Evolutionary conservation across 257 asterid genomes (phyloP).

Genomic region (Solanum boliviense): DNA sequence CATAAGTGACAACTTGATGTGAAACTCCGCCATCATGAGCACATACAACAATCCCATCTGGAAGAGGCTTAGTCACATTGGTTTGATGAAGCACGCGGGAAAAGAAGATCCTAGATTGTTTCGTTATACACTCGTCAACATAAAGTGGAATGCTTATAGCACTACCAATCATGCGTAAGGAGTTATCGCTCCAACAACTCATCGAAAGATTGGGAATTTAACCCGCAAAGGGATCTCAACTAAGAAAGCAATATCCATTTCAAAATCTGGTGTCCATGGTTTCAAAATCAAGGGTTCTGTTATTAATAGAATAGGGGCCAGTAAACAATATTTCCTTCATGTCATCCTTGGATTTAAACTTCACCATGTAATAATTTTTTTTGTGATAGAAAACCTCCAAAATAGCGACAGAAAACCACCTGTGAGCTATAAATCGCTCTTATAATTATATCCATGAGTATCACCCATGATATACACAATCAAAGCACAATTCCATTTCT

Average conservation of each 20-base stretch:
- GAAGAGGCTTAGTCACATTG: not conserved
- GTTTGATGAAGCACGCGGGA: not conserved
- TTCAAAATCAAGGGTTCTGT: not conserved
- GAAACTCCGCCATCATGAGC: not conserved
- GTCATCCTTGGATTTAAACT: not conserved
- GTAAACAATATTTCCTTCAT: not conserved
- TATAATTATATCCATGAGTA: no score
- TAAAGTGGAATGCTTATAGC: not conserved
- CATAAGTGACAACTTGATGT: not conserved
- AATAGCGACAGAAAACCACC: not conserved
- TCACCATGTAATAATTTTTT: not conserved
- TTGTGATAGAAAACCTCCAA: no score
- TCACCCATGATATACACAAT: not conserved
- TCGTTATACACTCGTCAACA: not conserved
- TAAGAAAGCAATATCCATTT: no score
- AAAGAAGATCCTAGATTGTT: not conserved
- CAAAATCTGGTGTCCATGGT: not conserved
- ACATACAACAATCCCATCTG: not conserved
- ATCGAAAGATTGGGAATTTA: no score
- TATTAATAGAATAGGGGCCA: not conserved
- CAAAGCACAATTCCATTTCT: not conserved
- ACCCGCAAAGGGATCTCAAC: not conserved
- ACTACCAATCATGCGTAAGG: not conserved
- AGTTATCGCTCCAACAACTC: not conserved
- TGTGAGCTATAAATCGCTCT: not conserved